A percentile compares a stretch with the other conserved stretches of the same genome.
Evolutionary conservation across 768 basidiomycete species (phyloP).

Genomic region (Rubroboletus satanas): DNA sequence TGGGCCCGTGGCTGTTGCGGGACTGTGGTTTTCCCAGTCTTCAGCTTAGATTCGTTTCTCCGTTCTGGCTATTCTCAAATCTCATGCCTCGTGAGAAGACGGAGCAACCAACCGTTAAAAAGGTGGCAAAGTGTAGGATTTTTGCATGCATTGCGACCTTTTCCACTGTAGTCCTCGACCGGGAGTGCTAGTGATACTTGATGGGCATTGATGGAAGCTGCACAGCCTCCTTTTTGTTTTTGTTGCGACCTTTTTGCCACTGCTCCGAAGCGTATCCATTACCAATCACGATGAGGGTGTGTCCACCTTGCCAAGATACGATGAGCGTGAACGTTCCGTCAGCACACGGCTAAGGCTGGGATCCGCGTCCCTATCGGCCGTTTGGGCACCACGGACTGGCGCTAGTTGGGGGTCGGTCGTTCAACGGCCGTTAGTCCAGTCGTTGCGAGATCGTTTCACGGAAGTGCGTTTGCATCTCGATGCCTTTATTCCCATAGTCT

Average conservation of each 20-base stretch:
- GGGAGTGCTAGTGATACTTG: no score
- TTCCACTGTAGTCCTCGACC: no score
- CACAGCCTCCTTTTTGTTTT: neutral
- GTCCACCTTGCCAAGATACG: neutral
- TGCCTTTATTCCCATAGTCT: neutral
- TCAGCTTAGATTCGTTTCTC: no score
- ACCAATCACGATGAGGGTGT: neutral
- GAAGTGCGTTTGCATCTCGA: neutral
- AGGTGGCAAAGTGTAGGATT: no score
- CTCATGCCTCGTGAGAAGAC: no score
- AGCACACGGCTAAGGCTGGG: neutral
- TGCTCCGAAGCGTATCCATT: neutral
- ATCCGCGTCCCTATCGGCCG: neutral
- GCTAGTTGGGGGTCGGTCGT: neutral
- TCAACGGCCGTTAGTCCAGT: neutral
- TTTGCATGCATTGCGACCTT: no score
- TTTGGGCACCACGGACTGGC: neutral
- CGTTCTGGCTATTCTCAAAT: no score
- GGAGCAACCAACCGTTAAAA: no score
- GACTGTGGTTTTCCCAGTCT: no score
- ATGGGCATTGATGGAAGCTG: neutral
- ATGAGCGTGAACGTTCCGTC: neutral
- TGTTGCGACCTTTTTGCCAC: neutral
- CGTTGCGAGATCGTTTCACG: neutral
- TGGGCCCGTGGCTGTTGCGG: no score